Percentiles rank a stretch among this genome's conserved stretches.
Evolutionary conservation across 169 alveolate species (phyloP).

Genomic region (Toxoplasma gondii): DNA sequence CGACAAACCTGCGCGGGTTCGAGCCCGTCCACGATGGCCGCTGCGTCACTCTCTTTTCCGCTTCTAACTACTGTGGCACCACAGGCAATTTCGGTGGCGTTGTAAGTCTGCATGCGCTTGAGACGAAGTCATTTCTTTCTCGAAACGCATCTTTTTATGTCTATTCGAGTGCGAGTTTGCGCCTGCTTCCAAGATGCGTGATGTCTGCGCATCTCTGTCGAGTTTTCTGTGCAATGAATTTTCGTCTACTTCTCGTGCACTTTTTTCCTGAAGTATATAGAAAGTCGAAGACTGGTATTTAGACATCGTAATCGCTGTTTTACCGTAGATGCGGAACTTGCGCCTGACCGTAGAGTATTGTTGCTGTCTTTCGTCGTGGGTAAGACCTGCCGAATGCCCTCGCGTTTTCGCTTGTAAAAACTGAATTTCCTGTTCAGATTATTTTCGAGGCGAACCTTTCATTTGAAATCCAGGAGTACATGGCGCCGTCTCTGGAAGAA

Average conservation of each 20-base stretch:
- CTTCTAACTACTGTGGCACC: constrained; percentile 91
- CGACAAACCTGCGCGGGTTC: constrained; percentile 88
- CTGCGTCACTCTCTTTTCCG: constrained; percentile 89
- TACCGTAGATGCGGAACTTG: too few relatives aligned
- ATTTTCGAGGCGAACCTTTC: constrained; percentile 82
- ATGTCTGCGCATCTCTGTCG: not conserved
- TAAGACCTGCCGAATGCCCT: too few relatives aligned
- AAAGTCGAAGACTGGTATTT: too few relatives aligned
- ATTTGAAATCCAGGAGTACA: constrained; percentile 87
- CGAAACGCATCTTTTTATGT: not conserved
- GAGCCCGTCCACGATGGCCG: constrained; percentile 88
- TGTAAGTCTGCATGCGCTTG: not conserved
- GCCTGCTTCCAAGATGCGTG: not conserved
- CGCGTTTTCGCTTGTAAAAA: too few relatives aligned
- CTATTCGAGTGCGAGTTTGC: not conserved
- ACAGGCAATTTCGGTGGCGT: constrained; percentile 89
- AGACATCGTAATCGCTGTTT: too few relatives aligned
- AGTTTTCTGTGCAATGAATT: not conserved
- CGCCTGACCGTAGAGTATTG: too few relatives aligned
- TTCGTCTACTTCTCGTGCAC: too few relatives aligned
- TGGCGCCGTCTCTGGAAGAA: constrained; percentile 85
- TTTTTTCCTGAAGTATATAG: too few relatives aligned
- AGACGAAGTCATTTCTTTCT: not conserved
- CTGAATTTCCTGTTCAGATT: constrained; percentile 4
- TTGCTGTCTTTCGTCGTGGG: too few relatives aligned